Conservation (phyloP, 768 basidiomycete genomes). For the Mycena sanguinolenta region DNA sequence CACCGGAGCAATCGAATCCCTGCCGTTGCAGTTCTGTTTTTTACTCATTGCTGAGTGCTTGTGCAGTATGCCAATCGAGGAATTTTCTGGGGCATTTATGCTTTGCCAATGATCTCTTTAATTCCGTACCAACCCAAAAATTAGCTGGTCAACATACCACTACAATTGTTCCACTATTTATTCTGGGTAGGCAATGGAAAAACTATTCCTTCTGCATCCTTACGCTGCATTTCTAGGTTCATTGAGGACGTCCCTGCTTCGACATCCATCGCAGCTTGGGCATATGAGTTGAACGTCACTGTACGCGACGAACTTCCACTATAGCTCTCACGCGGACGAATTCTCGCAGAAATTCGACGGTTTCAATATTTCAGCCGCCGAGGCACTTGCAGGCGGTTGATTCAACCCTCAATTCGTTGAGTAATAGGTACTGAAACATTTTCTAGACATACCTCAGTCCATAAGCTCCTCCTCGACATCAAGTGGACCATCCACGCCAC, state of each 20-base stretch:
- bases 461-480: neutral
- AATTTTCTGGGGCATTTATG: slow-evolving; percentile 1
- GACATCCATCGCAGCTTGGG: slow-evolving; percentile 13
- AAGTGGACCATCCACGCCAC: neutral
- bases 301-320: neutral
- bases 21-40: slow-evolving; percentile 51
- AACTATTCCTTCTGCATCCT: neutral
- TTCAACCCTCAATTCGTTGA: neutral
- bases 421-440: neutral
- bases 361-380: slow-evolving; percentile 8
- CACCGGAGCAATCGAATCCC: slow-evolving; percentile 22
- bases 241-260: neutral
- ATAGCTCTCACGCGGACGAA: neutral
- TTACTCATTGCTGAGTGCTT: slow-evolving; percentile 49
- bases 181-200: neutral
- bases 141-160: slow-evolving; percentile 13
- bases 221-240: neutral
- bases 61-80: slow-evolving; percentile 46
- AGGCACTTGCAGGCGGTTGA: neutral
- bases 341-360: neutral
- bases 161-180: slow-evolving; percentile 1
- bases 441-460: neutral
- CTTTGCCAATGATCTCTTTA: neutral
- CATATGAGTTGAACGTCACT: slow-evolving; percentile 20
- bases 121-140: too few species aligned